phyloP scores from a whole-genome alignment of 805 yeast genomes.

The Jamesozyma jinghongensis region DNA sequence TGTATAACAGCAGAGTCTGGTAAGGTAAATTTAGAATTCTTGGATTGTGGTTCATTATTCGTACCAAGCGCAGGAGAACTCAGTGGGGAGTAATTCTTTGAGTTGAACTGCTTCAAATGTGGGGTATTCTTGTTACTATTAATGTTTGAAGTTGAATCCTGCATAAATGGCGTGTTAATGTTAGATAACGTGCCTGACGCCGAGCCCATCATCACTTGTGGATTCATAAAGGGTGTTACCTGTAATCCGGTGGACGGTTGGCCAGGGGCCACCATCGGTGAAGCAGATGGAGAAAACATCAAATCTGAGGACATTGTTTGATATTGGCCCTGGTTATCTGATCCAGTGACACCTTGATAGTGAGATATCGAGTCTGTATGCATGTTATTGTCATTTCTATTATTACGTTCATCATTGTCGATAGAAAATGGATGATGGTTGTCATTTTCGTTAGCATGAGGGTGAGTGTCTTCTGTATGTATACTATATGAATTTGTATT shows the following conservation, averaged over 20 bases:
- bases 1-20: constrained; percentile 9
- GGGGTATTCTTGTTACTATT: constrained; percentile 1
- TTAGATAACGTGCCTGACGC: not conserved
- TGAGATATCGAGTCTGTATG: not conserved
- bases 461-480: not conserved
- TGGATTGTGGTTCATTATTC: not conserved
- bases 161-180: constrained; percentile 4
- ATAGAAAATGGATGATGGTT: not conserved
- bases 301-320: constrained; percentile 3
- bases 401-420: not conserved
- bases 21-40: constrained; percentile 10
- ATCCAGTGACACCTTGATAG: not conserved
- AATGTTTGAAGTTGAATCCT: not conserved
- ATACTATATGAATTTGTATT: not conserved
- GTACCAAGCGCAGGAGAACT: constrained; percentile 42
- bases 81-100: constrained; percentile 33
- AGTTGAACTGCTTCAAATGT: not conserved
- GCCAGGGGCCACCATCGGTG: constrained; percentile 10
- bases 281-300: constrained; percentile 7
- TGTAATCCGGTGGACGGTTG: constrained; percentile 4
- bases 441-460: not conserved
- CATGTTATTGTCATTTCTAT: not conserved
- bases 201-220: constrained; percentile 3
- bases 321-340: not conserved
- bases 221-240: constrained; percentile 11